Conservation (phyloP, 2,329 filamentous ascomycete species). For the Xylariaceae sp. region DNA sequence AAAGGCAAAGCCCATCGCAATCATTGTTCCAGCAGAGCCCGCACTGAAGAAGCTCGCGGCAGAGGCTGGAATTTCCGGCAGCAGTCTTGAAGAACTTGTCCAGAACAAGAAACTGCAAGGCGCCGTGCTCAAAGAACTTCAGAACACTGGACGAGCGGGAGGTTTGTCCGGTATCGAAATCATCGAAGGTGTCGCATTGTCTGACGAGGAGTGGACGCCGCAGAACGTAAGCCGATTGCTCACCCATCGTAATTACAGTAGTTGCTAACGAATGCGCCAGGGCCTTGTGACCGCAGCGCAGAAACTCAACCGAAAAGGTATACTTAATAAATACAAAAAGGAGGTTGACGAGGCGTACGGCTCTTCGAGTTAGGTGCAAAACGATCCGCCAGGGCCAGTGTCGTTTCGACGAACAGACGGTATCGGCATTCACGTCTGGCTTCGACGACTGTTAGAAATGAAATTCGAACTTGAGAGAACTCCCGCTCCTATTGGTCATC, state of each 20-base stretch:
- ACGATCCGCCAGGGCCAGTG: background rate
- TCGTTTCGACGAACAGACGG: background rate
- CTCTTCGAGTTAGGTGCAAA: conserved; percentile 22
- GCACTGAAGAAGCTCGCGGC: conserved; percentile 50
- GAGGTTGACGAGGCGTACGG: conserved; percentile 60
- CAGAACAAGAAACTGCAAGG: conserved; percentile 62
- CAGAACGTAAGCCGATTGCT: conserved; percentile 56
- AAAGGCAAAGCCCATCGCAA: conserved; percentile 50
- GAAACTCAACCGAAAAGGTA: conserved; percentile 67
- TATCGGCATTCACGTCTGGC: too few relatives aligned
- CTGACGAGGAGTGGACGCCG: conserved; percentile 72
- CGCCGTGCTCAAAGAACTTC: conserved; percentile 61
- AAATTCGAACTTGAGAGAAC: too few relatives aligned
- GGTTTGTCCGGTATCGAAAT: conserved; percentile 65
- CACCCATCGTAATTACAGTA: background rate
- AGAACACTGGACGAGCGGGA: conserved; percentile 55
- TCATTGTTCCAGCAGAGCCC: conserved; percentile 53
- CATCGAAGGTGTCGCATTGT: conserved; percentile 66
- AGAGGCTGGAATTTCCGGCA: conserved; percentile 47
- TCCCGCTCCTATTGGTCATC: too few relatives aligned
- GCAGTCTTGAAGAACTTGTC: conserved; percentile 61
- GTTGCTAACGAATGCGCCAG: conserved; percentile 37
- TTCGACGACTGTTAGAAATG: too few relatives aligned
- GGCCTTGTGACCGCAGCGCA: conserved; percentile 65
- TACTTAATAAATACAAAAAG: conserved; percentile 56